phyloP scores from a whole-genome alignment of 1,284 basidiomycete genomes.

The Amylostereum areolatum region DNA sequence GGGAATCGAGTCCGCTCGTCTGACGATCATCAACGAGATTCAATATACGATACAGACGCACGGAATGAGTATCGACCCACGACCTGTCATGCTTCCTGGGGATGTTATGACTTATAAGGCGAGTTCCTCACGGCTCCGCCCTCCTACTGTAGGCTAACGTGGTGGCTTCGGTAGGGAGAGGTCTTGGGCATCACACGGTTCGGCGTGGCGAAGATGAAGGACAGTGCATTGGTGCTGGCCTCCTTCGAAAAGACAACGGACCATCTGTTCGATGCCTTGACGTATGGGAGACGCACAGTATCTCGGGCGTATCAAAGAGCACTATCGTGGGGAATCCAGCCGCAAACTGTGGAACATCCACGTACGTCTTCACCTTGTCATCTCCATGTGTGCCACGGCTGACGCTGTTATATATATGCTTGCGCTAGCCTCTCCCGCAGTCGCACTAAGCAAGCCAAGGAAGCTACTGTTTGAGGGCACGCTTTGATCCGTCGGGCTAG shows the following conservation, averaged over 20 bases:
- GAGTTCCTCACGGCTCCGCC: conserved; percentile 12
- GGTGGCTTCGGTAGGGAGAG: conserved; percentile 92
- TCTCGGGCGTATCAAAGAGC: conserved; percentile 96
- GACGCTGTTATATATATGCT: conserved; percentile 34
- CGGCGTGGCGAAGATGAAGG: conserved; percentile 99
- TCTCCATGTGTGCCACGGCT: background rate
- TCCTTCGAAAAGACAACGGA: conserved; percentile 99
- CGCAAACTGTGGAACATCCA: conserved; percentile 90
- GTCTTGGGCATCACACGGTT: conserved; percentile 98
- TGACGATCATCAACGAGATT: conserved; percentile 96
- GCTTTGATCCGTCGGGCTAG: too few relatives aligned
- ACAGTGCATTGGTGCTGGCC: conserved; percentile 98
- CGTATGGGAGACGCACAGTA: conserved; percentile 91
- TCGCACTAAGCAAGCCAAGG: conserved; percentile 43
- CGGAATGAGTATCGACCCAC: conserved; percentile 98
- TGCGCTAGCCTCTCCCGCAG: conserved; percentile 46
- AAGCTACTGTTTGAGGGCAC: conserved; percentile 50
- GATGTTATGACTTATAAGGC: conserved; percentile 99
- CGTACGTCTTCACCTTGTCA: conserved; percentile 46
- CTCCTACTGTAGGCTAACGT: too few relatives aligned
- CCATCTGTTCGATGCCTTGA: conserved; percentile 96
- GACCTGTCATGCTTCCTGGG: conserved; percentile 97
- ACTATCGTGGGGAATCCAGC: conserved; percentile 99
- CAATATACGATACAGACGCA: conserved; percentile 97
- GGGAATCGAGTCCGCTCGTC: conserved; percentile 94